Conservation (phyloP, 202 grass and related monocot species). For the Elaeis oleifera region DNA sequence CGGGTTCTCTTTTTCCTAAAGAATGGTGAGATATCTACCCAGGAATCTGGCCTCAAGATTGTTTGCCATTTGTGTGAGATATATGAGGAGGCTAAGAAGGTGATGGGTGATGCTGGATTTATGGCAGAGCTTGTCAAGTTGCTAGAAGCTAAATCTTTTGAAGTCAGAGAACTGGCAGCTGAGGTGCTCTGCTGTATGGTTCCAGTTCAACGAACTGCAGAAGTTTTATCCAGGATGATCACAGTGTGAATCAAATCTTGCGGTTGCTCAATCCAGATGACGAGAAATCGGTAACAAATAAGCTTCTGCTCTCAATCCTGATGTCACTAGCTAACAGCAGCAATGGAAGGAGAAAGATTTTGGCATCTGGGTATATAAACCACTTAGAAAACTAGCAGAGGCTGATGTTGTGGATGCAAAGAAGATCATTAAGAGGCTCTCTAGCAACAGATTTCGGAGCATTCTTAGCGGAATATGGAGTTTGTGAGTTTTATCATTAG, state of each 20-base stretch:
- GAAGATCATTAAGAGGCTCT: conserved; percentile 76
- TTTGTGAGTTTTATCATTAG: conserved; percentile 30
- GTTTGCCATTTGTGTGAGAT: conserved; percentile 44
- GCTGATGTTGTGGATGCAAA: conserved; percentile 55
- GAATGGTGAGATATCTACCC: conserved; percentile 47
- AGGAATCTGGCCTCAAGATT: conserved; percentile 54
- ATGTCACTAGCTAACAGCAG: conserved; percentile 54
- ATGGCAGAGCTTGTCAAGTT: conserved; percentile 46
- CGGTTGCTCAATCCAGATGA: conserved; percentile 49
- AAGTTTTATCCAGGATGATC: conserved; percentile 57
- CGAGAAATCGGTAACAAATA: conserved; percentile 39
- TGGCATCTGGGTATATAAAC: conserved; percentile 50
- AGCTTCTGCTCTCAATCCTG: conserved; percentile 52
- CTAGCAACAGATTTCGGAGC: conserved; percentile 51
- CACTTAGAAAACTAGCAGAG: conserved; percentile 58
- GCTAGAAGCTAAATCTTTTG: conserved; percentile 55
- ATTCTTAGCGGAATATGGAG: conserved; percentile 84
- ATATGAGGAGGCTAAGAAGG: conserved; percentile 53
- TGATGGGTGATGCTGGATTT: conserved; percentile 56
- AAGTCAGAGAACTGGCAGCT: conserved; percentile 59
- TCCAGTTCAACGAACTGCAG: conserved; percentile 25
- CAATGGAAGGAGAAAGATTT: conserved; percentile 64
- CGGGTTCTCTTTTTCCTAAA: conserved; percentile 62
- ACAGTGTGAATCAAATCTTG: conserved; percentile 48
- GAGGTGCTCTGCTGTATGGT: conserved; percentile 59